phyloP scores from a whole-genome alignment of 2,329 filamentous ascomycete genomes.

The Decorospora gaudefroyi region DNA sequence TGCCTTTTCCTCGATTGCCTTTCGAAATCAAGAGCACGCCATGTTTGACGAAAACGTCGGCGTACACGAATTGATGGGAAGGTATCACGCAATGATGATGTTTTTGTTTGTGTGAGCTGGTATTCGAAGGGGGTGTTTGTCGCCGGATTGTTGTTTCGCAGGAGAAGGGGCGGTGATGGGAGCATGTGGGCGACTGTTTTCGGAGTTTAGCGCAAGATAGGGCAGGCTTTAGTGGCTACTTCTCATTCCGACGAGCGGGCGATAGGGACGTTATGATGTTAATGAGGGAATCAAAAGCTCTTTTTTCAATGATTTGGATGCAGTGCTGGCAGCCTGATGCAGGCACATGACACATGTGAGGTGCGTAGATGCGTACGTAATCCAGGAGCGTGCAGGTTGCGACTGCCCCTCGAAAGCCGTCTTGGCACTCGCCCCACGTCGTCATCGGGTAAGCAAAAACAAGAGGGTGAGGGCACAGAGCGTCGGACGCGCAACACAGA shows the following conservation, averaged over 20 bases:
- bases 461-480: slow-evolving; percentile 26
- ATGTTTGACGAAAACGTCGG: slow-evolving; percentile 37
- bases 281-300: slow-evolving; percentile 50
- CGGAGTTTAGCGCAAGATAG: slow-evolving; percentile 15
- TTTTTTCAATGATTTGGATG: slow-evolving; percentile 22
- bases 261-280: slow-evolving; percentile 38
- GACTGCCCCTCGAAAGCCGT: slow-evolving; percentile 24
- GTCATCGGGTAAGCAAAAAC: slow-evolving; percentile 44
- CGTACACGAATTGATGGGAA: slow-evolving; percentile 36
- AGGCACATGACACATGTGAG: slow-evolving; percentile 11
- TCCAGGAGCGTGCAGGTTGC: slow-evolving; percentile 15
- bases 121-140: slow-evolving; percentile 22
- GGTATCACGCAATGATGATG: slow-evolving; percentile 34
- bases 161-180: slow-evolving; percentile 25
- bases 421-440: slow-evolving; percentile 43
- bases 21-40: slow-evolving; percentile 17
- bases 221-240: slow-evolving; percentile 35
- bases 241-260: slow-evolving; percentile 26
- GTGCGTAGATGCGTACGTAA: slow-evolving; percentile 27
- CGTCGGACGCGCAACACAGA: slow-evolving; percentile 40
- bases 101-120: slow-evolving; percentile 29
- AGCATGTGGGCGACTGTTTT: slow-evolving; percentile 14
- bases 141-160: slow-evolving; percentile 34
- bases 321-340: slow-evolving; percentile 12
- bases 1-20: slow-evolving; percentile 9